These are phyloP conservation scores for Sporothrix luriei DNA, from an alignment of 2,329 filamentous ascomycete species.

Conservation along the genomic window DNA sequence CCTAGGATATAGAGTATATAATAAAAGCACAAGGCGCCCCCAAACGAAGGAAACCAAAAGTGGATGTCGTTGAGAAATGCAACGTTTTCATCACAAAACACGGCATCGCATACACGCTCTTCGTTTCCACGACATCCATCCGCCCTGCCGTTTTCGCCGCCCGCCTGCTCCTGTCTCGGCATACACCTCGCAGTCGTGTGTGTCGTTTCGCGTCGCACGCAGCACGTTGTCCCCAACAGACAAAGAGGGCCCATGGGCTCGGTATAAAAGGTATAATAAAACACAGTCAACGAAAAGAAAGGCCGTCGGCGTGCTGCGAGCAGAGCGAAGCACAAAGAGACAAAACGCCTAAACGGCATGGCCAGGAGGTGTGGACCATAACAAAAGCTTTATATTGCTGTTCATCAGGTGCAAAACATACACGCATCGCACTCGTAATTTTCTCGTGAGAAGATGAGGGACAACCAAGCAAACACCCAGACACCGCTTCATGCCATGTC, in stretches of 20 bases:
- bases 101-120: not conserved
- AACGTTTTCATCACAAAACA: constrained; percentile 5
- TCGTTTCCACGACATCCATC: not conserved
- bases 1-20: constrained; percentile 17
- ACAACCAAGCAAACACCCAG: too few species aligned
- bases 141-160: not conserved
- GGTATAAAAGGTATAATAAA: constrained; percentile 15
- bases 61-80: not conserved
- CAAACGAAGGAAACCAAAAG: not conserved
- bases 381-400: not conserved
- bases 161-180: not conserved
- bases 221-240: not conserved
- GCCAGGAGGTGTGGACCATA: not conserved
- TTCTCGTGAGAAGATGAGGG: not conserved
- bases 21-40: constrained; percentile 5
- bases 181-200: not conserved
- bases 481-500: constrained; percentile 27
- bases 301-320: not conserved
- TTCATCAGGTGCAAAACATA: not conserved
- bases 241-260: not conserved
- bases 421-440: not conserved
- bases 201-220: not conserved
- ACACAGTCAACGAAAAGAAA: constrained; percentile 6
- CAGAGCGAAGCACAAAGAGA: not conserved
- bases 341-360: not conserved